These are phyloP conservation scores for Senna tora DNA, from an alignment of 306 rosid genomes.

Conservation along the genomic window DNA sequence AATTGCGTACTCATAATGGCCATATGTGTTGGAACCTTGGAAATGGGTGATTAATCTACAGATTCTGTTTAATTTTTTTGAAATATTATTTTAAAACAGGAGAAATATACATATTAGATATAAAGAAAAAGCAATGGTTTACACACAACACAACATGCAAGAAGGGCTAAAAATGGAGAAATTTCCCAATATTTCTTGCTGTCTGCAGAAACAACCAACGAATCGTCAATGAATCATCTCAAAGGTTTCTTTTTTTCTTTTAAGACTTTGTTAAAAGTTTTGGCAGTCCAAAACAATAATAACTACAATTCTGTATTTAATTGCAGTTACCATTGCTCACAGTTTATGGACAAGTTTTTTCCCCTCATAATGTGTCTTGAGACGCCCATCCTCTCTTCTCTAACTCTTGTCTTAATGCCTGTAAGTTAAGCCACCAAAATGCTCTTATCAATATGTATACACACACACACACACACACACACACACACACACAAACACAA, in stretches of 20 bases:
- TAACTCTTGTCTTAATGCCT: slow-evolving; percentile 71
- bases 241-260: not conserved
- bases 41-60: too few relatives aligned
- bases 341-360: not conserved
- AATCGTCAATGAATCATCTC: not conserved
- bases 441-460: slow-evolving; percentile 5
- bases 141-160: not conserved
- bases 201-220: not conserved
- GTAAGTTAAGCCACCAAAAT: slow-evolving; percentile 1
- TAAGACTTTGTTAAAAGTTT: not conserved
- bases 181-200: not conserved
- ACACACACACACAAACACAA: too few relatives aligned
- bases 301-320: not conserved
- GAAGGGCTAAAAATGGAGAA: not conserved
- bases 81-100: too few relatives aligned
- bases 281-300: not conserved
- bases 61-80: too few relatives aligned
- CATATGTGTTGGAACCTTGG: too few relatives aligned
- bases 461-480: too few relatives aligned
- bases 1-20: too few relatives aligned
- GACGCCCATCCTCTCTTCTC: slow-evolving; percentile 93
- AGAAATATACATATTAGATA: too few relatives aligned
- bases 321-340: slow-evolving; percentile 7
- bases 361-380: slow-evolving; percentile 50
- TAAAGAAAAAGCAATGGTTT: too few relatives aligned